Conservation (phyloP, 2,329 filamentous ascomycete species). For the Fusarium gaditjirri region DNA sequence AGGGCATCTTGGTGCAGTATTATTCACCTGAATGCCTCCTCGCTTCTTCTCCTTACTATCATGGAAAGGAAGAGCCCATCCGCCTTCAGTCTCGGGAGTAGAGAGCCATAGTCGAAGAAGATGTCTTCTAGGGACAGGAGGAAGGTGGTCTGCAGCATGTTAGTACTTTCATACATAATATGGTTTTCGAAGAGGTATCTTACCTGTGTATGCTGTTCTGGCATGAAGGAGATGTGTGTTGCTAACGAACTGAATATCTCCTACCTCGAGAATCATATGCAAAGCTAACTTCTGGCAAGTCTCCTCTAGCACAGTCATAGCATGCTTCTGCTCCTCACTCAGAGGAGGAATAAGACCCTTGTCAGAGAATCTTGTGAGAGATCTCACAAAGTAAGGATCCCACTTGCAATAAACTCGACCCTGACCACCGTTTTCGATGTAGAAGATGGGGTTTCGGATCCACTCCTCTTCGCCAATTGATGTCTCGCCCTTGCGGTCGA, state of each 20-base stretch:
- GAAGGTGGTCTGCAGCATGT: conserved; percentile 58
- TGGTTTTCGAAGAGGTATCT: neutral
- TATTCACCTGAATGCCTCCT: conserved; percentile 87
- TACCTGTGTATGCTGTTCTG: conserved; percentile 76
- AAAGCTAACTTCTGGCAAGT: conserved; percentile 77
- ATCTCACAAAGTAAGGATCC: conserved; percentile 89
- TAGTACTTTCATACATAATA: neutral
- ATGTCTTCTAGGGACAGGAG: conserved; percentile 77
- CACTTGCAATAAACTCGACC: conserved; percentile 73
- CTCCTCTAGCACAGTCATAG: conserved; percentile 71
- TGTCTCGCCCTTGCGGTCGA: conserved; percentile 88
- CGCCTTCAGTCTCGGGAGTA: conserved; percentile 83
- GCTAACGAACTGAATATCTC: conserved; percentile 87
- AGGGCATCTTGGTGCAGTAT: conserved; percentile 78
- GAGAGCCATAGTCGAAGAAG: conserved; percentile 87
- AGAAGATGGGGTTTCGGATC: conserved; percentile 78
- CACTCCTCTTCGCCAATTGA: conserved; percentile 79
- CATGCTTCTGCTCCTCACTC: conserved; percentile 74
- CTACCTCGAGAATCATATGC: conserved; percentile 88
- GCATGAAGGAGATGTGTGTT: conserved; percentile 86
- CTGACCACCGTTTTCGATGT: conserved; percentile 75
- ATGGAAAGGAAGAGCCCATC: conserved; percentile 85
- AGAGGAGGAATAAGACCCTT: conserved; percentile 77
- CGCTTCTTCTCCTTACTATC: conserved; percentile 87
- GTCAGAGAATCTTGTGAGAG: conserved; percentile 78